Percentiles rank a stretch among this genome's conserved stretches.
Conservation (phyloP, 305 asterid species). For the Rubia tinctorum region DNA sequence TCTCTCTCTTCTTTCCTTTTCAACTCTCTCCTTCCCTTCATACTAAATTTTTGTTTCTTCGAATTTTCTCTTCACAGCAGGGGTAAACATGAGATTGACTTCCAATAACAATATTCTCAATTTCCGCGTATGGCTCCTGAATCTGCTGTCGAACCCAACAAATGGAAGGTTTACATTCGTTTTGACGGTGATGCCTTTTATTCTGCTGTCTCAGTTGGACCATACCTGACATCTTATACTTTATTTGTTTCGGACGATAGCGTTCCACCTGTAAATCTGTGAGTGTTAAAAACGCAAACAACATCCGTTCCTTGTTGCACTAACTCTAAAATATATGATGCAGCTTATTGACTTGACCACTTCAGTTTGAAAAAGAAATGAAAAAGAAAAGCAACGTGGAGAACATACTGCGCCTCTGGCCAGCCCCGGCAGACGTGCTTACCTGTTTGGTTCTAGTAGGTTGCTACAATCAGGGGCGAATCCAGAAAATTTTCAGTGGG, state of each 20-base stretch:
- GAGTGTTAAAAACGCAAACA: background rate
- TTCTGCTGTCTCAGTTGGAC: slow-evolving; percentile 9
- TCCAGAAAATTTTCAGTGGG: no score
- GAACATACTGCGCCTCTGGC: background rate
- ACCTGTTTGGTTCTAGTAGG: background rate
- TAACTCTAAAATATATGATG: background rate
- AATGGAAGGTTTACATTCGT: slow-evolving; percentile 46
- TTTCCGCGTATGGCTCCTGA: slow-evolving; percentile 62
- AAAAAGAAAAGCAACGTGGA: background rate
- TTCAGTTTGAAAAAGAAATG: background rate
- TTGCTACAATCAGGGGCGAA: no score
- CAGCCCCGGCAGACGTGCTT: background rate
- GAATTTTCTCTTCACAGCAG: slow-evolving; percentile 19
- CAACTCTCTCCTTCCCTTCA: slow-evolving; percentile 5
- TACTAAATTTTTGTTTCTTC: slow-evolving; percentile 7
- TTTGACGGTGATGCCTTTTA: slow-evolving; percentile 20
- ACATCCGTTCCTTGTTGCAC: background rate
- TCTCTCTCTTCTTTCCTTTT: background rate
- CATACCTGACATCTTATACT: slow-evolving; percentile 13
- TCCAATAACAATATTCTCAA: slow-evolving; percentile 33
- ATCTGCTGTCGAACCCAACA: slow-evolving; percentile 61
- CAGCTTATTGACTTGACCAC: background rate
- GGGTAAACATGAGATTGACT: slow-evolving; percentile 33
- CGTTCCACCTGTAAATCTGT: background rate
- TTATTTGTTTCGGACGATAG: background rate